Percentiles rank a stretch among this genome's conserved stretches.
Conservation (phyloP, 192 early-diverging fungal genomes). For the Chytriomyces sp. region DNA sequence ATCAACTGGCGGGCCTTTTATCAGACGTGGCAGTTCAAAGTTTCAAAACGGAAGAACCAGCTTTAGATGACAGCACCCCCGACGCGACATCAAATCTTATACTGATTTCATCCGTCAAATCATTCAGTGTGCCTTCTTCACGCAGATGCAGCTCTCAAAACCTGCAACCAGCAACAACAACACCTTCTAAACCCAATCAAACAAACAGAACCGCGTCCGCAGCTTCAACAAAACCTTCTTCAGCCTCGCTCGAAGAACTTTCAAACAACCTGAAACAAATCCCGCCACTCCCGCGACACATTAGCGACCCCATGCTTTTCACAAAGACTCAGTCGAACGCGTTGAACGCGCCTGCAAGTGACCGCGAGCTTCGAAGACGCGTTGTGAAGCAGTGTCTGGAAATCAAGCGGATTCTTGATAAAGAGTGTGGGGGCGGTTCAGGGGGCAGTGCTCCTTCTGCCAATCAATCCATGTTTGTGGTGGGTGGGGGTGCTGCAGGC, state of each 20-base stretch:
- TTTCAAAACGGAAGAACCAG: background rate
- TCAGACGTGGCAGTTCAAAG: background rate
- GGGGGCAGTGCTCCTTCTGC: background rate
- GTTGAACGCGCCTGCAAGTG: background rate
- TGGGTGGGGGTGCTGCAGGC: background rate
- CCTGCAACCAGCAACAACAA: background rate
- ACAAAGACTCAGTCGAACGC: background rate
- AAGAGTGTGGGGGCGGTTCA: conserved; percentile 36
- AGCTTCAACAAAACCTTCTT: background rate
- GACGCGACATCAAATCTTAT: background rate
- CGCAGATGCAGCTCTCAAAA: background rate
- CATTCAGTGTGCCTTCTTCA: conserved; percentile 2
- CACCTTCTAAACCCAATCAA: background rate
- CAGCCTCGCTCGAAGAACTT: background rate
- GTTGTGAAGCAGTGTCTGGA: conserved; percentile 47
- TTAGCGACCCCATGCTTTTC: conserved; percentile 20
- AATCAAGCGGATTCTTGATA: conserved; percentile 56
- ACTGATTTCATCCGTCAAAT: background rate
- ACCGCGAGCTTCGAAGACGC: conserved; percentile 38
- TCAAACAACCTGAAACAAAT: background rate
- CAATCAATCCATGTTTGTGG: conserved; percentile 18
- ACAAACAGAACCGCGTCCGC: background rate
- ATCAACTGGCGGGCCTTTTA: conserved; percentile 23
- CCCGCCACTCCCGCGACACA: conserved; percentile 14
- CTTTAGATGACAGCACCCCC: background rate